Conservation (phyloP, 495 filamentous ascomycete species). For the Lophiotrema nucula region DNA sequence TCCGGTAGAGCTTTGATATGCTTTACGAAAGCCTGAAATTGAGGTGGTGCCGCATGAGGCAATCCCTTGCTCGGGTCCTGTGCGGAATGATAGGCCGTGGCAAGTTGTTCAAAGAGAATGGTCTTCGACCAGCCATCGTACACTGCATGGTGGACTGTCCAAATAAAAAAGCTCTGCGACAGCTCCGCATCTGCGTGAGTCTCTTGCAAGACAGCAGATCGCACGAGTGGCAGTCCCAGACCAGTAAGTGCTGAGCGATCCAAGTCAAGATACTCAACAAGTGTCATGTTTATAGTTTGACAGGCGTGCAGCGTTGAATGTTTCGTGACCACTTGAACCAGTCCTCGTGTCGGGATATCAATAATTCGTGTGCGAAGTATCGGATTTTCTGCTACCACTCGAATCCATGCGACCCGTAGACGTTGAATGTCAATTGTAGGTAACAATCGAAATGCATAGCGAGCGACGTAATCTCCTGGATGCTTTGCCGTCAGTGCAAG, state of each 20-base stretch:
- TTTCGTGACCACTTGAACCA: not conserved
- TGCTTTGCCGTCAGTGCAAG: not conserved
- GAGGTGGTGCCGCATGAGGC: not conserved
- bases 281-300: no score
- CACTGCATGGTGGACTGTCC: slow-evolving; percentile 62
- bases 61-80: not conserved
- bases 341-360: not conserved
- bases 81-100: no score
- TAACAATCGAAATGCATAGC: not conserved
- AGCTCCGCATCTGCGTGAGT: not conserved
- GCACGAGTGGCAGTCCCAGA: not conserved
- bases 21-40: not conserved
- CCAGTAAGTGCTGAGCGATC: not conserved
- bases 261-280: not conserved
- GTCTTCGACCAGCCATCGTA: slow-evolving; percentile 62
- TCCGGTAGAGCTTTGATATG: not conserved
- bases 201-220: not conserved
- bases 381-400: not conserved
- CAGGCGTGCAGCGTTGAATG: no score
- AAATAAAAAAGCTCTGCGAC: slow-evolving; percentile 18
- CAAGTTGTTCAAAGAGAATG: not conserved
- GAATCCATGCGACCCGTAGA: not conserved
- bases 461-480: not conserved
- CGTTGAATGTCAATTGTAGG: not conserved
- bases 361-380: slow-evolving; percentile 3